phyloP scores from a whole-genome alignment of 805 yeast genomes.

The Peterozyma xylosa region DNA sequence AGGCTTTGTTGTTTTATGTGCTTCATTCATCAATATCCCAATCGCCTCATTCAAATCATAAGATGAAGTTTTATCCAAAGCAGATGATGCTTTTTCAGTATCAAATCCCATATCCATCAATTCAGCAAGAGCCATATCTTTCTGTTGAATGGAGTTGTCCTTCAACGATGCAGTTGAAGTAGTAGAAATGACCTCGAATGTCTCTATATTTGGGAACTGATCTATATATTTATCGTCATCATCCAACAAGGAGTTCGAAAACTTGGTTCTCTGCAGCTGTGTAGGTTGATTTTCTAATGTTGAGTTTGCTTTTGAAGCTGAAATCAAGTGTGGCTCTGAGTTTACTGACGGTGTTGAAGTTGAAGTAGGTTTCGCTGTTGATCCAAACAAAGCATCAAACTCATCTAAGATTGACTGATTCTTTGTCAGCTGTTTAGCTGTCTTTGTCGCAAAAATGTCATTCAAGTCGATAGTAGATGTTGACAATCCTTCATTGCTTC shows the following conservation, averaged over 20 bases:
- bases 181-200: neutral
- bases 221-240: neutral
- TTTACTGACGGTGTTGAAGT: too few species aligned
- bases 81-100: slow-evolving; percentile 48
- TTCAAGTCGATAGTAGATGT: too few species aligned
- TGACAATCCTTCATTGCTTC: too few species aligned
- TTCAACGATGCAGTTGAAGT: slow-evolving; percentile 5
- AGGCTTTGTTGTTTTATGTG: slow-evolving; percentile 29
- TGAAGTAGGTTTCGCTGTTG: too few species aligned
- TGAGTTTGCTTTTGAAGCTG: neutral
- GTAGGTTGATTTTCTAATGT: neutral
- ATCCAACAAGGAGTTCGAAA: neutral
- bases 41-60: slow-evolving; percentile 59
- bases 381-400: too few species aligned
- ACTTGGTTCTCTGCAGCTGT: neutral
- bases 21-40: slow-evolving; percentile 53
- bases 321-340: neutral
- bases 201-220: neutral
- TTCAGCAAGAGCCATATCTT: slow-evolving; percentile 54
- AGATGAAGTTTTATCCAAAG: slow-evolving; percentile 49
- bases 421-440: too few species aligned
- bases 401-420: too few species aligned
- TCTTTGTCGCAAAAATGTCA: too few species aligned
- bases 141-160: slow-evolving; percentile 11
- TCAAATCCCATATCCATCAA: slow-evolving; percentile 77